phyloP scores from a whole-genome alignment of 1,284 basidiomycete genomes.

The Heterobasidion irregulare region DNA sequence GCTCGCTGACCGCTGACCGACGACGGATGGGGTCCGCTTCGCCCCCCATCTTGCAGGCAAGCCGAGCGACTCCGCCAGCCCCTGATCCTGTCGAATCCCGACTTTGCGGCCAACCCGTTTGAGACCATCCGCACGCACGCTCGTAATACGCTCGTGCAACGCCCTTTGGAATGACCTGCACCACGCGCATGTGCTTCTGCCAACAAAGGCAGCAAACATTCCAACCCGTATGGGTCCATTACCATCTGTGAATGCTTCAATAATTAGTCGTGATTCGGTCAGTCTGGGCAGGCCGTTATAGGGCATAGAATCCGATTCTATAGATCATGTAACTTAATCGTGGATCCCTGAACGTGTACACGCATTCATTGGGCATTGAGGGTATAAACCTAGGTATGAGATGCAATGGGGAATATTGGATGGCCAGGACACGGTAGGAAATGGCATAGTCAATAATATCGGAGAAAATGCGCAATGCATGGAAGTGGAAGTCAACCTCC shows the following conservation, averaged over 20 bases:
- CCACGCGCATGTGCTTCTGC: too few relatives aligned
- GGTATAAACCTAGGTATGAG: background rate
- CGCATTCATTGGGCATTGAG: background rate
- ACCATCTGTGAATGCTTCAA: too few relatives aligned
- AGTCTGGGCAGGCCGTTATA: too few relatives aligned
- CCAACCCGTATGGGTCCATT: too few relatives aligned
- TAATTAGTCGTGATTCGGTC: too few relatives aligned
- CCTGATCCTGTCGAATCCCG: constrained; percentile 58
- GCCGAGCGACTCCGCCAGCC: constrained; percentile 64
- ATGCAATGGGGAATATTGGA: background rate
- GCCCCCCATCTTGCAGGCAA: constrained; percentile 33
- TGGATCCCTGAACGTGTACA: background rate
- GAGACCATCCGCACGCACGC: constrained; percentile 74
- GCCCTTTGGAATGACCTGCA: constrained; percentile 8
- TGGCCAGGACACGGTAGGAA: background rate
- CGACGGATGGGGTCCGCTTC: too few relatives aligned
- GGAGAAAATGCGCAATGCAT: background rate
- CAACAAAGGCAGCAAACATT: too few relatives aligned
- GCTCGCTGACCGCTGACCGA: too few relatives aligned
- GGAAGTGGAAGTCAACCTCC: background rate
- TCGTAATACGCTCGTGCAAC: constrained; percentile 66
- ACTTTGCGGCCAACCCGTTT: constrained; percentile 67
- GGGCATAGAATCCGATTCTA: background rate
- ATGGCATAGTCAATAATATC: background rate
- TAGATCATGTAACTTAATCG: background rate